These are phyloP conservation scores for Yarrowia deformans DNA, from an alignment of 805 yeast genomes.

Conservation along the genomic window DNA sequence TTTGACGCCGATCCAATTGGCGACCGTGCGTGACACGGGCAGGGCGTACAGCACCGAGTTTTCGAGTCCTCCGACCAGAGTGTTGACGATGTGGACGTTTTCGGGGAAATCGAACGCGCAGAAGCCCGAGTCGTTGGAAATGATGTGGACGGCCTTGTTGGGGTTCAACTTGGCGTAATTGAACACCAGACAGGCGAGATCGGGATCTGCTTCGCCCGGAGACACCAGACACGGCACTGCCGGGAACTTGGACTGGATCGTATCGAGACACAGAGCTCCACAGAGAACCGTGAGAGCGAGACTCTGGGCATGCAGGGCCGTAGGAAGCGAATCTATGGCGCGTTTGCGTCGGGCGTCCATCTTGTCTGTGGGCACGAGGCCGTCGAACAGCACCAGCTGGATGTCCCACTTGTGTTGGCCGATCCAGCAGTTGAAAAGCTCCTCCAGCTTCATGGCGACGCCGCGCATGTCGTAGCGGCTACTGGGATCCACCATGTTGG, in stretches of 20 bases:
- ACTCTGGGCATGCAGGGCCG: slow-evolving; percentile 18
- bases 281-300: slow-evolving; percentile 19
- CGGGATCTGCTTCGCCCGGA: slow-evolving; percentile 11
- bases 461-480: slow-evolving; percentile 24
- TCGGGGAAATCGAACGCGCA: slow-evolving; percentile 26
- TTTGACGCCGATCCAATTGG: slow-evolving; percentile 26
- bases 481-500: slow-evolving; percentile 33
- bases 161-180: slow-evolving; percentile 20
- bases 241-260: slow-evolving; percentile 26
- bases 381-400: slow-evolving; percentile 33
- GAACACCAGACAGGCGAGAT: slow-evolving; percentile 29
- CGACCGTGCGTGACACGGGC: slow-evolving; percentile 10
- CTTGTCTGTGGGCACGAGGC: slow-evolving; percentile 14
- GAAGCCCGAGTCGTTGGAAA: slow-evolving; percentile 31
- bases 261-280: slow-evolving; percentile 31
- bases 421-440: slow-evolving; percentile 25
- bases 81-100: slow-evolving; percentile 13
- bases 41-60: slow-evolving; percentile 29
- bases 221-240: slow-evolving; percentile 6
- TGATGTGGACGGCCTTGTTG: slow-evolving; percentile 20
- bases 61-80: slow-evolving; percentile 16
- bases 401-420: slow-evolving; percentile 30
- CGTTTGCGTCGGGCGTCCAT: slow-evolving; percentile 17
- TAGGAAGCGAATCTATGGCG: slow-evolving; percentile 16
- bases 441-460: slow-evolving; percentile 31